Conservation (phyloP, 352 stramenopile genomes). For the Hyaloperonospora arabidopsidis region DNA sequence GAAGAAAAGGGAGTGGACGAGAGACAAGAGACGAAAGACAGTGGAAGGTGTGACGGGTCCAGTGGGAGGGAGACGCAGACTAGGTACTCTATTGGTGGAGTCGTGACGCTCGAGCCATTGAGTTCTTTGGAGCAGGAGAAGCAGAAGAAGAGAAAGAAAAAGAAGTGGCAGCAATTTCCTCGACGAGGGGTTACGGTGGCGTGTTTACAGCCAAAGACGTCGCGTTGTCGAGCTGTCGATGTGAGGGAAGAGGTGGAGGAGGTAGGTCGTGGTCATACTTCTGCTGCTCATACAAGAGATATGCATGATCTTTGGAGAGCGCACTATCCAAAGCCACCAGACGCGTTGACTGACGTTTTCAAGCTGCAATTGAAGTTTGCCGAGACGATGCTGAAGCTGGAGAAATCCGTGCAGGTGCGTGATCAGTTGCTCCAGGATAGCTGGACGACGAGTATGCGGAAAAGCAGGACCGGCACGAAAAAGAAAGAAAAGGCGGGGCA, state of each 20-base stretch:
- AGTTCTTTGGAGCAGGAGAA: conserved; percentile 8
- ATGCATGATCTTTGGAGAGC: conserved; percentile 1
- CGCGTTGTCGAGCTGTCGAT: conserved; percentile 4
- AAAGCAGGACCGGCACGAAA: conserved; percentile 1
- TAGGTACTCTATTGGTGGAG: conserved; percentile 51
- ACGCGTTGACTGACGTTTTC: conserved; percentile 56
- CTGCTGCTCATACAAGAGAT: conserved; percentile 4
- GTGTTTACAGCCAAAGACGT: conserved; percentile 9
- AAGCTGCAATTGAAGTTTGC: conserved; percentile 59
- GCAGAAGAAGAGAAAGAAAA: no score
- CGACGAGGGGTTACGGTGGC: conserved; percentile 1
- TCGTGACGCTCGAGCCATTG: conserved; percentile 46
- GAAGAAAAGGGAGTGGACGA: conserved; percentile 1
- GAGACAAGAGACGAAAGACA: not conserved
- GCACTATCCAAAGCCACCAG: conserved; percentile 18
- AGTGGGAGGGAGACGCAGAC: conserved; percentile 12
- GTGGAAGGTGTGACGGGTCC: not conserved
- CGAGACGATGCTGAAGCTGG: conserved; percentile 62
- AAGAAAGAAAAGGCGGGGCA: not conserved
- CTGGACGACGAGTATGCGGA: conserved; percentile 2
- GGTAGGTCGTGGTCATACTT: not conserved
- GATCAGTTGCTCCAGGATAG: conserved; percentile 39
- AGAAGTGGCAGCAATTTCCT: no score
- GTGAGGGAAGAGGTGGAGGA: not conserved
- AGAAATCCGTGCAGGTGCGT: conserved; percentile 55